phyloP scores from a whole-genome alignment of 1,139 yeast genomes.

The Suhomyces wounanorum region DNA sequence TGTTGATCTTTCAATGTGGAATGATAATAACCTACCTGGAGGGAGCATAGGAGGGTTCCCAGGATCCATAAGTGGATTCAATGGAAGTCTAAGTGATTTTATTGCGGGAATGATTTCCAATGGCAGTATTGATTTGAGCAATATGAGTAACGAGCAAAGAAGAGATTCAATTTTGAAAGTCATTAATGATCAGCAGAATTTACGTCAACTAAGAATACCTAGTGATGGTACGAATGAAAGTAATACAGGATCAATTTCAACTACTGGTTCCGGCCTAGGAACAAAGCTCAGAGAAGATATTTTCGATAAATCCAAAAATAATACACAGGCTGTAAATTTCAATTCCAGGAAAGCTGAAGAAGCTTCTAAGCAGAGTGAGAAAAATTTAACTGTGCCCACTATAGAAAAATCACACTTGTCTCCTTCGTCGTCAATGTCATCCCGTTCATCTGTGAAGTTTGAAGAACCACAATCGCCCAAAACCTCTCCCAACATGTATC shows the following conservation, averaged over 20 bases:
- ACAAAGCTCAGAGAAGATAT: constrained; percentile 44
- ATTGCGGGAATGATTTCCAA: constrained; percentile 39
- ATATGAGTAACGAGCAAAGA: constrained; percentile 46
- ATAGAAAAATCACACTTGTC: constrained; percentile 23
- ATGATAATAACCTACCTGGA: constrained; percentile 13
- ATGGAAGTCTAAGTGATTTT: constrained; percentile 39
- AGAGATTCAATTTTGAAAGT: constrained; percentile 45
- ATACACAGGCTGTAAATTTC: background rate
- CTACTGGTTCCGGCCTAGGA: constrained; percentile 8
- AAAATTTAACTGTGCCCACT: constrained; percentile 16
- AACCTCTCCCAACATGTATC: constrained; percentile 36
- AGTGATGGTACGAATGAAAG: constrained; percentile 12
- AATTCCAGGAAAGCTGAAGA: background rate
- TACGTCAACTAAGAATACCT: constrained; percentile 20
- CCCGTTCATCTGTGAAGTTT: constrained; percentile 32
- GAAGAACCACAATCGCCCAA: constrained; percentile 49
- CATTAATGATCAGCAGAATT: constrained; percentile 34
- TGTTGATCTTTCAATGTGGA: constrained; percentile 32
- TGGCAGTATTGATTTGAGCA: constrained; percentile 43
- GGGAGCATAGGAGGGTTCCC: constrained; percentile 19
- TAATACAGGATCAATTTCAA: constrained; percentile 4
- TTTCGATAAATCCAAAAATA: constrained; percentile 30
- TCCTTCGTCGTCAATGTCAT: constrained; percentile 41
- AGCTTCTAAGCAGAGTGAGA: background rate
- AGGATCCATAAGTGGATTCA: constrained; percentile 35